Base-by-base conservation (phyloP, 306 rosid genomes). In the Malus asiatica region DNA sequence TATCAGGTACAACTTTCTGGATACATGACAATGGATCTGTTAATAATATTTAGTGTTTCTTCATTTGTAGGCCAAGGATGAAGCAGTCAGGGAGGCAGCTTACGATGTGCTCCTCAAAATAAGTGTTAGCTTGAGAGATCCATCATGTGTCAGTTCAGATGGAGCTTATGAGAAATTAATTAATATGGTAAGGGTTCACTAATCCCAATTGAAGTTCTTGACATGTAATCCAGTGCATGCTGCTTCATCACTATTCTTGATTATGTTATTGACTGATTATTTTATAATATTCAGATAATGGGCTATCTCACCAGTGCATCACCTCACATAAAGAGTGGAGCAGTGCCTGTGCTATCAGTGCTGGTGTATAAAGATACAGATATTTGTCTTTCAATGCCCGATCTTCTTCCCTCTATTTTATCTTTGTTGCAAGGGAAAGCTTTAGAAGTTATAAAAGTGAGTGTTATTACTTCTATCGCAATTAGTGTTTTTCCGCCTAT, bases 261-360 rank as follows among this genome's bases (percentile, higher is more conserved):
- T 58, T 45, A 30, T 65, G 30, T 29, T 19, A 55, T 46, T 25
- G 4, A 42, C 59, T 72, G n/a, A 33, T 25, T 30, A 57, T 32
- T 73, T 77, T 74, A 66, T 71, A 11, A 55, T 70, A 52, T 76
- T 83, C 88, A 95, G 98, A 88, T 95, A 80, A 83, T 87, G 92
- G 98, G 97, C 45, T 95, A 95, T 84, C 92, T 95, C 62, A 86
- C 96, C 42, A 90, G 97, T 71, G 89, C 93, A 72, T 90, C 98
- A 66, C 97, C 98, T 68, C 97, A 86, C 76, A 83, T 92, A 68
- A 92, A 85, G 86, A 92, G 98, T 65, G 98, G 98, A 82, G 98
- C 98, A 66, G 89, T 95, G 76, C 92, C 98, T 80, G 12, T 80
- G 12, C 77, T 95, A 59, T 95, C 98, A 48, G 89, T 89, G 63